phyloP scores from a whole-genome alignment of 768 basidiomycete species.

The Calocera viscosa region DNA sequence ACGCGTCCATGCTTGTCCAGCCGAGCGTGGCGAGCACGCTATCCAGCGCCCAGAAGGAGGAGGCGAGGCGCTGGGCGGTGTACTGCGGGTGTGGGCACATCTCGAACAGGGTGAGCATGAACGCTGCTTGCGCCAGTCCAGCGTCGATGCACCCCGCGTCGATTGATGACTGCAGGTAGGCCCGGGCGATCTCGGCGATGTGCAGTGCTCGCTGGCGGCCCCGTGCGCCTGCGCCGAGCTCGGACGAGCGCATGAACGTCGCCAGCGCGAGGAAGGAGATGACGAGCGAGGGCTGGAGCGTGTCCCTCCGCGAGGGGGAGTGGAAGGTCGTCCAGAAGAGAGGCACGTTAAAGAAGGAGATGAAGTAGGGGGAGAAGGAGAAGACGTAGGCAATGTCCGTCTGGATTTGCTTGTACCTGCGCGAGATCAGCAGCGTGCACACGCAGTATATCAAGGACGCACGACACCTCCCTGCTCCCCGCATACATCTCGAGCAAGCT shows the following conservation, averaged over 20 bases:
- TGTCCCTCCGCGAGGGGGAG: constrained; percentile 39
- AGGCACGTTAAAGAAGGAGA: constrained; percentile 16
- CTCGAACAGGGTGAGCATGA: constrained; percentile 67
- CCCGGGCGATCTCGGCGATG: constrained; percentile 46
- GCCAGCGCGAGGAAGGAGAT: constrained; percentile 57
- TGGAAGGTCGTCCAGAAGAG: constrained; percentile 42
- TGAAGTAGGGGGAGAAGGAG: constrained; percentile 4
- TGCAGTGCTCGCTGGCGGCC: constrained; percentile 49
- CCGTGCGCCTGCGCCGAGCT: constrained; percentile 40
- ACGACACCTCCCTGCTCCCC: constrained; percentile 25
- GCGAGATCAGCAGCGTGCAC: not conserved
- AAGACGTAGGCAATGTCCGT: constrained; percentile 46
- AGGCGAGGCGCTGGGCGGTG: constrained; percentile 40
- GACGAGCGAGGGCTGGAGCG: constrained; percentile 60
- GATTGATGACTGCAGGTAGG: constrained; percentile 41
- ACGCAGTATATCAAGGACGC: constrained; percentile 18
- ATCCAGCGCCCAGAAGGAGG: constrained; percentile 49
- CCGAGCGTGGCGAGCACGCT: constrained; percentile 45
- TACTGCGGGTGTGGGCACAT: constrained; percentile 59
- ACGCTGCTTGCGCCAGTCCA: constrained; percentile 57
- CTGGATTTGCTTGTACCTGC: constrained; percentile 28
- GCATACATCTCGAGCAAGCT: constrained; percentile 47
- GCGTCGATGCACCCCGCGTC: constrained; percentile 44
- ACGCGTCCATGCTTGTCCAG: constrained; percentile 45
- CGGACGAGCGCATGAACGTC: constrained; percentile 59